Evolutionary conservation across 352 stramenopile species (phyloP).

Genomic region (Globisporangium echinulatum): DNA sequence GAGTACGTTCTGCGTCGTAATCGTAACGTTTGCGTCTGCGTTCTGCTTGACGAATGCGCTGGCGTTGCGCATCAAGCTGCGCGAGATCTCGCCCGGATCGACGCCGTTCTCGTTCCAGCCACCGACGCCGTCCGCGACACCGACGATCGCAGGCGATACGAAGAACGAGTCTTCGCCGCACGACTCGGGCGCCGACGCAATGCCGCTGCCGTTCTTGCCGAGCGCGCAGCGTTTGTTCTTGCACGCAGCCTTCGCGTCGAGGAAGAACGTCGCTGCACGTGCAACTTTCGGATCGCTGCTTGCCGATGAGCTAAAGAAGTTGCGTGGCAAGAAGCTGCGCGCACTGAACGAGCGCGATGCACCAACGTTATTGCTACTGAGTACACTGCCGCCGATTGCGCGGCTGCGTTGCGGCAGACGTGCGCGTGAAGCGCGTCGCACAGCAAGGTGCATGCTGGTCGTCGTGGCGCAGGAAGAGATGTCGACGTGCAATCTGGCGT

Average conservation of each 20-base stretch:
- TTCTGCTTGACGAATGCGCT: conserved; percentile 36
- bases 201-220: conserved; percentile 36
- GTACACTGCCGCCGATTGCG: conserved; percentile 3
- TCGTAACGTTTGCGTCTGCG: conserved; percentile 16
- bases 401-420: background rate
- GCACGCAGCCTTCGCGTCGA: conserved; percentile 65
- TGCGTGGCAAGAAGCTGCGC: conserved; percentile 10
- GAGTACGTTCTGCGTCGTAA: conserved; percentile 52
- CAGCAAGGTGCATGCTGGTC: conserved; percentile 16
- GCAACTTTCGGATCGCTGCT: conserved; percentile 7
- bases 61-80: conserved; percentile 68
- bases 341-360: conserved; percentile 13
- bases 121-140: conserved; percentile 67
- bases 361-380: conserved; percentile 9
- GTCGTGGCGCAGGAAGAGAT: background rate
- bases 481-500: background rate
- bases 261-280: conserved; percentile 45
- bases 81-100: conserved; percentile 69
- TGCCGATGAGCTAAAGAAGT: conserved; percentile 9
- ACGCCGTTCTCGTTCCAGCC: conserved; percentile 82
- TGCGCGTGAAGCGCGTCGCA: conserved; percentile 8
- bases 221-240: conserved; percentile 62
- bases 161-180: conserved; percentile 81
- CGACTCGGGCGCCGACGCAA: conserved; percentile 34
- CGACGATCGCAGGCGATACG: conserved; percentile 49